Conservation (phyloP, 257 asterid genomes). For the Capsicum rhomboideum region DNA sequence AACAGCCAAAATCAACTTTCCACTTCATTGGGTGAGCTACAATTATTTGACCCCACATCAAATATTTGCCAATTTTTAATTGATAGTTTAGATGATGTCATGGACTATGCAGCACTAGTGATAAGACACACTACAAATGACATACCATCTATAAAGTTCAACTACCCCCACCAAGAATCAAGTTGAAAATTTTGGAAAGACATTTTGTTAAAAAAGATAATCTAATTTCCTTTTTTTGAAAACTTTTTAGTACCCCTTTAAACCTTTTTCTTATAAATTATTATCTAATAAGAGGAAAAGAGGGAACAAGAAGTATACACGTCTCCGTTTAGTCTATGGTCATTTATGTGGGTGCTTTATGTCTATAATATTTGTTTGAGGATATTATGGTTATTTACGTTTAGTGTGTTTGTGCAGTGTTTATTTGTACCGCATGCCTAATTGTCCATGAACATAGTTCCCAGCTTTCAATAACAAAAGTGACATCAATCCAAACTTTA, state of each 20-base stretch:
- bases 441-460: too few relatives aligned
- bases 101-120: neutral
- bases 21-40: neutral
- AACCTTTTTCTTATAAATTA: too few relatives aligned
- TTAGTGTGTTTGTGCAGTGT: too few relatives aligned
- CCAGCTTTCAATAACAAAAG: too few relatives aligned
- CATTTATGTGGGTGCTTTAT: too few relatives aligned
- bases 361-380: too few relatives aligned
- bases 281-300: too few relatives aligned
- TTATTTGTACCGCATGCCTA: too few relatives aligned
- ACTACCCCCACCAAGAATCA: neutral
- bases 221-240: neutral
- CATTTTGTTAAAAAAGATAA: neutral
- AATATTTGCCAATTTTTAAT: neutral
- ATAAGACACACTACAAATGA: neutral
- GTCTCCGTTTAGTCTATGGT: too few relatives aligned
- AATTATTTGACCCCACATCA: neutral
- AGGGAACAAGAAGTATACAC: too few relatives aligned
- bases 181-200: neutral
- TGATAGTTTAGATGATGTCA: neutral
- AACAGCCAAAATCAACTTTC: neutral
- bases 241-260: neutral
- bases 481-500: too few relatives aligned
- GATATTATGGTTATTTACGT: too few relatives aligned
- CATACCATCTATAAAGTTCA: neutral